phyloP scores from a whole-genome alignment of 345 rosid genomes.

The Barbarea vulgaris region DNA sequence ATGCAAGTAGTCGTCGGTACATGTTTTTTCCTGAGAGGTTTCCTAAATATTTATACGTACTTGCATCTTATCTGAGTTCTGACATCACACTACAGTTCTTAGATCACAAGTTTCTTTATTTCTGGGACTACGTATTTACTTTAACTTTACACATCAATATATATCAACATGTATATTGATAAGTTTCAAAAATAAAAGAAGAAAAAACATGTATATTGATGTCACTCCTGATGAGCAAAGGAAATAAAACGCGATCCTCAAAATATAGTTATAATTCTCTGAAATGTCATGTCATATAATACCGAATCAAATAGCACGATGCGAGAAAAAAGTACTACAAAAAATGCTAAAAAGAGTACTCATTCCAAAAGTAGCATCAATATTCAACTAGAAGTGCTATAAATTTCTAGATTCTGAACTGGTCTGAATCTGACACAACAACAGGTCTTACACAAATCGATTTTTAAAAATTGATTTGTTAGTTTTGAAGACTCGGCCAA shows the following conservation, averaged over 20 bases:
- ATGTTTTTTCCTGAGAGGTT: slow-evolving; percentile 7
- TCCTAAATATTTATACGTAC: slow-evolving; percentile 11
- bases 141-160: neutral
- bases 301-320: neutral
- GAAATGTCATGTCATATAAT: neutral
- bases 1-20: slow-evolving; percentile 17
- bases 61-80: slow-evolving; percentile 31
- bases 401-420: slow-evolving; percentile 1
- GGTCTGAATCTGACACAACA: slow-evolving; percentile 1
- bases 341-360: neutral
- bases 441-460: neutral
- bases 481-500: slow-evolving; percentile 1
- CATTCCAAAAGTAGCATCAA: slow-evolving; percentile 5
- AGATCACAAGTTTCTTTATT: slow-evolving; percentile 15
- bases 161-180: neutral
- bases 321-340: neutral
- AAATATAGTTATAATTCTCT: neutral
- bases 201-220: neutral
- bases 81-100: slow-evolving; percentile 30
- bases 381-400: neutral
- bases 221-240: slow-evolving; percentile 17
- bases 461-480: neutral
- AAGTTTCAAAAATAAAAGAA: no score
- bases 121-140: neutral
- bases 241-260: slow-evolving; percentile 20